A percentile compares a stretch with the other conserved stretches of the same genome.
These are phyloP conservation scores for Botrytis deweyae DNA, from an alignment of 2,329 filamentous ascomycete species.

Conservation along the genomic window DNA sequence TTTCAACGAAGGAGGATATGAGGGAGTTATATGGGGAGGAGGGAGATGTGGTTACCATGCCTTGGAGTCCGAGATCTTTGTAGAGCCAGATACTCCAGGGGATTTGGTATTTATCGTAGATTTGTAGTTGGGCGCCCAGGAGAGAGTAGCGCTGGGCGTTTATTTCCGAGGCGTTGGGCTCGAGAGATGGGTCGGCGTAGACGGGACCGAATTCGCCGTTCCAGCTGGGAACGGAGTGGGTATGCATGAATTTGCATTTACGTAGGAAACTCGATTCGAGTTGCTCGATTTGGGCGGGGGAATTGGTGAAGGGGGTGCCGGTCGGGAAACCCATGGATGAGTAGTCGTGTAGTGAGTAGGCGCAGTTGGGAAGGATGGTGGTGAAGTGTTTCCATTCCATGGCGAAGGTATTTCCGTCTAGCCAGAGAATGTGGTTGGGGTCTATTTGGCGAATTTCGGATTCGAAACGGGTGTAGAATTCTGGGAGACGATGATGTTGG, in stretches of 20 bases:
- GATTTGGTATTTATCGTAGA: conserved; percentile 53
- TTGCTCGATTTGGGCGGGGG: conserved; percentile 44
- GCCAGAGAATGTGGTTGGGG: conserved; percentile 50
- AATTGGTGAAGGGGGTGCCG: conserved; percentile 46
- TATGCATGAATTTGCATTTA: conserved; percentile 47
- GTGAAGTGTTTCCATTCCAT: conserved; percentile 50
- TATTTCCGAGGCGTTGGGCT: conserved; percentile 41
- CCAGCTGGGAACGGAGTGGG: conserved; percentile 46
- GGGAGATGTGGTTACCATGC: conserved; percentile 49
- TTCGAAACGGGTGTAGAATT: conserved; percentile 46
- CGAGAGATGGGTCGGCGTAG: conserved; percentile 37
- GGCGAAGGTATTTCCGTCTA: conserved; percentile 55
- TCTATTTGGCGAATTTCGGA: conserved; percentile 44
- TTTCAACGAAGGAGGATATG: conserved; percentile 53
- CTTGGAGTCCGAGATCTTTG: conserved; percentile 57
- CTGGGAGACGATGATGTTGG: conserved; percentile 41
- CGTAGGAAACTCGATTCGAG: conserved; percentile 44
- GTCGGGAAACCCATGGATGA: conserved; percentile 50
- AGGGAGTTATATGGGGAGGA: conserved; percentile 50
- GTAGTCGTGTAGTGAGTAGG: conserved; percentile 56
- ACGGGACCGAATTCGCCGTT: conserved; percentile 53
- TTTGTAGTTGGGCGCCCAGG: conserved; percentile 48
- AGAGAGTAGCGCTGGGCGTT: conserved; percentile 48
- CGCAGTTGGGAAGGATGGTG: conserved; percentile 47
- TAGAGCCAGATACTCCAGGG: conserved; percentile 62